These are phyloP conservation scores for Skeletonema menzelii DNA, from an alignment of 108 stramenopile genomes.

Conservation along the genomic window DNA sequence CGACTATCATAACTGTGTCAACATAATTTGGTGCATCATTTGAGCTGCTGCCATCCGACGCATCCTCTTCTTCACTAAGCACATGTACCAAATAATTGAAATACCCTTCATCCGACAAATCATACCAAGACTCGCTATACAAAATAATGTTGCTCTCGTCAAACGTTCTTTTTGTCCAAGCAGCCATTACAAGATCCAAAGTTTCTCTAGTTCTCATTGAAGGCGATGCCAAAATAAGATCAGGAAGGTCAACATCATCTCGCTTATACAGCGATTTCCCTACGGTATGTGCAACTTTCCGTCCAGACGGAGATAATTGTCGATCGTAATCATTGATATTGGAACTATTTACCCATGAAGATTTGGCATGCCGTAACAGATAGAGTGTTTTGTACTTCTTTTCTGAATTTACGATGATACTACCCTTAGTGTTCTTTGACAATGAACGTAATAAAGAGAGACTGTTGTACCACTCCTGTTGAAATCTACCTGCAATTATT, in stretches of 20 bases:
- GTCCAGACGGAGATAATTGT: conserved; percentile 12
- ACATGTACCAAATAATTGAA: conserved; percentile 6
- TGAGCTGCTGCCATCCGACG: background rate
- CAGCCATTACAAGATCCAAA: conserved; percentile 18
- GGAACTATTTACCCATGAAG: conserved; percentile 16
- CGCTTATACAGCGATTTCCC: conserved; percentile 2
- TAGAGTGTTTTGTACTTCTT: conserved; percentile 18
- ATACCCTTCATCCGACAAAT: conserved; percentile 20
- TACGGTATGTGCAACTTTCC: conserved; percentile 13
- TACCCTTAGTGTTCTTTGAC: no score
- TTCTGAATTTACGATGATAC: no score
- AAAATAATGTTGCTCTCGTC: background rate
- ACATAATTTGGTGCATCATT: background rate
- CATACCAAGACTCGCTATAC: conserved; percentile 14
- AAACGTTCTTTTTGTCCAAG: background rate
- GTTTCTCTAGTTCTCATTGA: conserved; percentile 23
- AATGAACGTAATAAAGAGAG: no score
- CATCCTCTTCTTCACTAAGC: background rate
- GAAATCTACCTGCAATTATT: no score
- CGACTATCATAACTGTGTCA: conserved; percentile 17
- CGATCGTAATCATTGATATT: conserved; percentile 19
- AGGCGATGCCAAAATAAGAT: conserved; percentile 17
- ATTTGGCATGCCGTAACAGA: conserved; percentile 26
- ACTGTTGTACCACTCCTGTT: no score
- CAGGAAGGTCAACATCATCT: conserved; percentile 14